Percentiles rank a stretch among this genome's conserved stretches.
These are phyloP conservation scores for Aureobasidium mangrovei DNA, from an alignment of 2,329 filamentous ascomycete species.

Conservation along the genomic window DNA sequence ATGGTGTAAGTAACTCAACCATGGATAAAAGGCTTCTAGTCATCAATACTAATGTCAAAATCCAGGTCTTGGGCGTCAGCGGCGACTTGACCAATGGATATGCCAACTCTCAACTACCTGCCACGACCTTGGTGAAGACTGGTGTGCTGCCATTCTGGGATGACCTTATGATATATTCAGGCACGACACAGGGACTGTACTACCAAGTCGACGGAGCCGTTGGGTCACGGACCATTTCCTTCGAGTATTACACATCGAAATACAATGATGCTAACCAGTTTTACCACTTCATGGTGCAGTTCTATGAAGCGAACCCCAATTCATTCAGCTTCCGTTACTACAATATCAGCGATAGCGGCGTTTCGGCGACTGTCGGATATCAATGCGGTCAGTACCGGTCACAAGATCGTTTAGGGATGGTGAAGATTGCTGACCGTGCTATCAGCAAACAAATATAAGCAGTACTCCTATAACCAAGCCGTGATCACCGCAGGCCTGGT, in stretches of 20 bases:
- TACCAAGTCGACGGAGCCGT: constrained; percentile 17
- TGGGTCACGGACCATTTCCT: constrained; percentile 11
- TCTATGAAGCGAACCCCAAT: constrained; percentile 2
- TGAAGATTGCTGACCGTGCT: neutral
- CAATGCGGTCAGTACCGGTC: constrained; percentile 8
- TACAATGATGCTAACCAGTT: constrained; percentile 14
- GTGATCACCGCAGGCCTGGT: constrained; percentile 13
- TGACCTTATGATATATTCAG: constrained; percentile 19
- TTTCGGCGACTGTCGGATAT: constrained; percentile 14
- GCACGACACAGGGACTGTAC: constrained; percentile 19
- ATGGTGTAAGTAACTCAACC: neutral
- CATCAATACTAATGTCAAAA: neutral
- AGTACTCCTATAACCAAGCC: constrained; percentile 15
- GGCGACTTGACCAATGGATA: neutral
- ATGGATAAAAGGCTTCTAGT: neutral
- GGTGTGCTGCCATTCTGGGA: constrained; percentile 17
- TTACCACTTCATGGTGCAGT: constrained; percentile 18
- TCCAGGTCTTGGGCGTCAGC: neutral
- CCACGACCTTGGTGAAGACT: neutral
- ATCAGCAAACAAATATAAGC: constrained; percentile 1
- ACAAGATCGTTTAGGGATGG: neutral
- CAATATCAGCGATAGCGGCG: constrained; percentile 14
- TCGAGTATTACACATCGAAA: constrained; percentile 17
- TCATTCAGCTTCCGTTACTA: constrained; percentile 15
- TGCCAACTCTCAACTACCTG: neutral